Evolutionary conservation across 78 protist genomes (phyloP), one percentile per base, ranked within the genome.

Genomic region (Reticulomyxa filosa): DNA sequence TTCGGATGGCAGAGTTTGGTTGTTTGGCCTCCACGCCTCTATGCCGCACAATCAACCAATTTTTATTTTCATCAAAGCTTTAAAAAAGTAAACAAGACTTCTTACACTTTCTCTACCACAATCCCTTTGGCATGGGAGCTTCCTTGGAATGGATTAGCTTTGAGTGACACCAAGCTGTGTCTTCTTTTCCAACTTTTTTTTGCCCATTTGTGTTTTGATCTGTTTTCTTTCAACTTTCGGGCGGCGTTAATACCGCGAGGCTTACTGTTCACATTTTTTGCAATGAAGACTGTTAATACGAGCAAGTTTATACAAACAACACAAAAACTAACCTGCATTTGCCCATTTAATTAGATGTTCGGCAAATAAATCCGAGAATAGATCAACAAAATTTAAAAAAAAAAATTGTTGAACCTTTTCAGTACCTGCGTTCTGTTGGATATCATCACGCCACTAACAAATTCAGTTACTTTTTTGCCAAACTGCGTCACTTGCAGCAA

Each of bases 1-100:
- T 96, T 55, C 99, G 98, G 38, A 96, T 85, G 62, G 98, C 99
- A 35, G 98, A 94, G 92, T 96, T 96, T 36, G 99, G 99, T 90
- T 96, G 98, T 81, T 93, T 96, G 72, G 98, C 87, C 82, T 91
- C 98, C 51, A 96, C 82, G 72, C 99, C 99, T 71, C 35, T 30
- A 46, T 29, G 32, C 17, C 3, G 17, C 39, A 62, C 30, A 34
- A n/a, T 8, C n/a, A 29, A 10, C n/a, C n/a, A n/a, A n/a, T n/a
- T n/a, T n/a, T n/a, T n/a, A n/a, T n/a, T 3, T 7, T 2, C 17
- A 0, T 4, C 17, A n/a, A 33, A 8, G 30, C 6, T 20, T 34
- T 0, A 36, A 2, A 2, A 26, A 0, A 63, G 79, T 11, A 5
- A 82, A n/a, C n/a, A n/a, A n/a, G n/a, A n/a, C n/a, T n/a, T n/a